These are phyloP conservation scores for Penicillium sp. DNA, from an alignment of 2,329 filamentous ascomycete genomes.

Conservation along the genomic window DNA sequence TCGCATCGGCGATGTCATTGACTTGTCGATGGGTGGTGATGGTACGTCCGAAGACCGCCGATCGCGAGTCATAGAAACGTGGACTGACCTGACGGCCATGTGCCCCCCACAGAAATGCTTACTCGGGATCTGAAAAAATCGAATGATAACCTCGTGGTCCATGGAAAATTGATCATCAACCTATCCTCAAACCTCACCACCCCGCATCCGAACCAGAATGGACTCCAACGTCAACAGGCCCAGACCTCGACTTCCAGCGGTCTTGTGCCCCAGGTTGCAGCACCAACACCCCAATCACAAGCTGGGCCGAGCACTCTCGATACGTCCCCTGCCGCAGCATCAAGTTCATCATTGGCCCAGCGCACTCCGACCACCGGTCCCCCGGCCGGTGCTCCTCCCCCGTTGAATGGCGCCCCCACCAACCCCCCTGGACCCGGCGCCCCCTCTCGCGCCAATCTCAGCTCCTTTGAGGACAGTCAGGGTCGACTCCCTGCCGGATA, in stretches of 20 bases:
- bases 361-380: slow-evolving; percentile 37
- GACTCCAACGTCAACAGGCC: slow-evolving; percentile 36
- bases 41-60: slow-evolving; percentile 58
- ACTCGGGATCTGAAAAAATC: slow-evolving; percentile 96
- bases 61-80: slow-evolving; percentile 5
- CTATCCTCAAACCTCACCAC: slow-evolving; percentile 83
- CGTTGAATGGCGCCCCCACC: slow-evolving; percentile 42
- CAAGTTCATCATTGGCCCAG: slow-evolving; percentile 37
- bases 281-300: slow-evolving; percentile 28
- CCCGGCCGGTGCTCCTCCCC: slow-evolving; percentile 41
- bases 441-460: slow-evolving; percentile 62
- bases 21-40: slow-evolving; percentile 84
- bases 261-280: slow-evolving; percentile 38
- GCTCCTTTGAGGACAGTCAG: slow-evolving; percentile 94
- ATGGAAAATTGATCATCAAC: slow-evolving; percentile 96
- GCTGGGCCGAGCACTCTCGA: slow-evolving; percentile 32
- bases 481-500: slow-evolving; percentile 88
- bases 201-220: slow-evolving; percentile 60
- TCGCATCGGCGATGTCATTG: slow-evolving; percentile 89
- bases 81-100: slow-evolving; percentile 22
- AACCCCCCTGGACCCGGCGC: slow-evolving; percentile 36
- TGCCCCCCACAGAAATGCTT: slow-evolving; percentile 73
- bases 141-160: slow-evolving; percentile 94
- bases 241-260: slow-evolving; percentile 41
- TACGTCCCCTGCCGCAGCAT: slow-evolving; percentile 31